Evolutionary conservation across 148 eudicot species (phyloP).

Genomic region (Talinum fruticosum): DNA sequence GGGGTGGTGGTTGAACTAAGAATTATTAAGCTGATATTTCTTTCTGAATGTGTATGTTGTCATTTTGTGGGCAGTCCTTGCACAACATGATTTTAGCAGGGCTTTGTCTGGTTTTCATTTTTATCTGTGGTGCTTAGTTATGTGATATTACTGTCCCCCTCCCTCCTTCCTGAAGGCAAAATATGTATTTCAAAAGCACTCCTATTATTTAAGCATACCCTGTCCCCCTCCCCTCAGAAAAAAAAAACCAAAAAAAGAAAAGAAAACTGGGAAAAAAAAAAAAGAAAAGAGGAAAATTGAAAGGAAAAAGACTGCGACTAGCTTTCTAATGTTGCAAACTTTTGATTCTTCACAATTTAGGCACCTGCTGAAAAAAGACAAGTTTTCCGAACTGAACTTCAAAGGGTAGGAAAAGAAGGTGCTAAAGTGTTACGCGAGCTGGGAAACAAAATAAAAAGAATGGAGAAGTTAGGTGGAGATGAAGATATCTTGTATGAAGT

Average conservation of each 20-base stretch:
- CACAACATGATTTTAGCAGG: background rate
- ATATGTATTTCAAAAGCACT: background rate
- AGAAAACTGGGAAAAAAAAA: background rate
- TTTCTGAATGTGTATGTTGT: background rate
- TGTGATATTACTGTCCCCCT: background rate
- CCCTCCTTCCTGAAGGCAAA: background rate
- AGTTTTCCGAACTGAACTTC: constrained; percentile 64
- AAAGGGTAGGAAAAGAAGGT: constrained; percentile 71
- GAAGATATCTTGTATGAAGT: constrained; percentile 54
- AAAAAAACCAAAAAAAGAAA: no score
- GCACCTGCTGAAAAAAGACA: constrained; percentile 83
- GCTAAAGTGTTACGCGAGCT: constrained; percentile 70
- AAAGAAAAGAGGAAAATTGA: background rate
- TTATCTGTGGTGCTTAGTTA: background rate
- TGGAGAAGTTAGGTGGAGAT: constrained; percentile 58
- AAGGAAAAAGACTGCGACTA: background rate
- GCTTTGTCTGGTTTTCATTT: background rate
- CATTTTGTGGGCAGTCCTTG: background rate
- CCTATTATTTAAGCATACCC: no score
- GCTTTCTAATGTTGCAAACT: background rate
- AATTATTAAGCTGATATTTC: background rate
- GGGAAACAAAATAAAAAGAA: constrained; percentile 64
- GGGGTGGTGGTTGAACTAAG: no score
- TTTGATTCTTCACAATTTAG: constrained; percentile 31
- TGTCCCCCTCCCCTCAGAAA: no score